phyloP scores from a whole-genome alignment of 2,329 filamentous ascomycete species.

The Botrytis medusae region DNA sequence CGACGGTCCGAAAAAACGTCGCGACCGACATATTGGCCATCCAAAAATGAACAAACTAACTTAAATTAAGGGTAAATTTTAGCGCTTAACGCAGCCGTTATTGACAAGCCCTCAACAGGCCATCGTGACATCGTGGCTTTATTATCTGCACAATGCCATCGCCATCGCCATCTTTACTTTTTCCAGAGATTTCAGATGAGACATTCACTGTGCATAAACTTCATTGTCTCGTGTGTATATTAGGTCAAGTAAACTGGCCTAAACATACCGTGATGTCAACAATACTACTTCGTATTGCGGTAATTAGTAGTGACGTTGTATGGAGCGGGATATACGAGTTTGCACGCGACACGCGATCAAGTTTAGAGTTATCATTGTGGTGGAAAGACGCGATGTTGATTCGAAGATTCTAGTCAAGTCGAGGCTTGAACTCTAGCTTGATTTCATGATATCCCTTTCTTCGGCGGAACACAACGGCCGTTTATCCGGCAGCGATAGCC shows the following conservation, averaged over 20 bases:
- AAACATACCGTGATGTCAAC: not conserved
- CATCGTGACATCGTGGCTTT: not conserved
- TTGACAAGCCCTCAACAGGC: not conserved
- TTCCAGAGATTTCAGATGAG: not conserved
- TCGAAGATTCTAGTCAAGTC: not conserved
- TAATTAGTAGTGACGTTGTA: not conserved
- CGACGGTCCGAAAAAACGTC: not conserved
- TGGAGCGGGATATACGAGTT: not conserved
- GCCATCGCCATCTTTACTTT: not conserved
- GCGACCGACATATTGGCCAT: not conserved
- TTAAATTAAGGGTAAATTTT: not conserved
- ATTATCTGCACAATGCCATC: not conserved
- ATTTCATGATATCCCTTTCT: no score
- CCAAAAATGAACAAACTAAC: not conserved
- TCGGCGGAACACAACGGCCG: not conserved
- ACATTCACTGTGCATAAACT: not conserved
- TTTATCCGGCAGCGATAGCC: not conserved
- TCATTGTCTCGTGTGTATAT: not conserved
- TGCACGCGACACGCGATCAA: not conserved
- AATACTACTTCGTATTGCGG: not conserved
- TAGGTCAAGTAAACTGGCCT: not conserved
- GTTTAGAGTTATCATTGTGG: not conserved
- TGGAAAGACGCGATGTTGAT: not conserved
- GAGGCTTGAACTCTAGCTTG: not conserved
- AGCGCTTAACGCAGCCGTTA: conserved; percentile 3